Evolutionary conservation across 2,329 filamentous ascomycete species (phyloP).

Genomic region (Fusarium sarcochroum): DNA sequence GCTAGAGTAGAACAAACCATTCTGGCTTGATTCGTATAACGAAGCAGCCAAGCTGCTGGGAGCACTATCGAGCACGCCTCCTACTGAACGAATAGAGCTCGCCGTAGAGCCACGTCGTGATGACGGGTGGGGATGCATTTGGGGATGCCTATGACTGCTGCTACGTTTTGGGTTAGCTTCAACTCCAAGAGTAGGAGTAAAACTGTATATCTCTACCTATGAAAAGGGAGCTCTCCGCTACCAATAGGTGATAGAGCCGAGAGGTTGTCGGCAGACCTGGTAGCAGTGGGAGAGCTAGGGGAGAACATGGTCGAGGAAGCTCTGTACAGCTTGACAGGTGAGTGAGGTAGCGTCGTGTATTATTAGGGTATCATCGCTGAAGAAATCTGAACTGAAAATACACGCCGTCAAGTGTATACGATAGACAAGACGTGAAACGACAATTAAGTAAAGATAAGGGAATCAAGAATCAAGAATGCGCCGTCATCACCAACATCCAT

Average conservation of each 20-base stretch:
- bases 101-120: slow-evolving; percentile 84
- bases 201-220: slow-evolving; percentile 61
- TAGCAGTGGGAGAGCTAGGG: slow-evolving; percentile 66
- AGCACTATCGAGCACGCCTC: slow-evolving; percentile 83
- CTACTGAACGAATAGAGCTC: slow-evolving; percentile 90
- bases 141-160: slow-evolving; percentile 58
- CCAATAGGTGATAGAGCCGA: slow-evolving; percentile 66
- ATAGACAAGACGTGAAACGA: slow-evolving; percentile 27
- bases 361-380: slow-evolving; percentile 67
- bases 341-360: slow-evolving; percentile 52
- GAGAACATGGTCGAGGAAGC: slow-evolving; percentile 68
- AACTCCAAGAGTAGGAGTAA: not conserved
- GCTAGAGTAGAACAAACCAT: slow-evolving; percentile 70
- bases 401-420: slow-evolving; percentile 15
- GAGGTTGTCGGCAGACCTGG: slow-evolving; percentile 77
- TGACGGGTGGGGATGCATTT: slow-evolving; percentile 61
- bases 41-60: slow-evolving; percentile 68
- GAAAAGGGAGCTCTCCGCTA: slow-evolving; percentile 71
- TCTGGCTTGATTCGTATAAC: slow-evolving; percentile 81
- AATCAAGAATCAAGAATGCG: slow-evolving; percentile 34
- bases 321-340: slow-evolving; percentile 52
- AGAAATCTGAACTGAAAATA: slow-evolving; percentile 36
- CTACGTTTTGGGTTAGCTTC: slow-evolving; percentile 45
- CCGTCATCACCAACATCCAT: slow-evolving; percentile 42
- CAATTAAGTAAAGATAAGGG: slow-evolving; percentile 39